A percentile compares a stretch with the other conserved stretches of the same genome.
Evolutionary conservation across 257 asterid genomes (phyloP).

Genomic region (Capsicum baccatum): DNA sequence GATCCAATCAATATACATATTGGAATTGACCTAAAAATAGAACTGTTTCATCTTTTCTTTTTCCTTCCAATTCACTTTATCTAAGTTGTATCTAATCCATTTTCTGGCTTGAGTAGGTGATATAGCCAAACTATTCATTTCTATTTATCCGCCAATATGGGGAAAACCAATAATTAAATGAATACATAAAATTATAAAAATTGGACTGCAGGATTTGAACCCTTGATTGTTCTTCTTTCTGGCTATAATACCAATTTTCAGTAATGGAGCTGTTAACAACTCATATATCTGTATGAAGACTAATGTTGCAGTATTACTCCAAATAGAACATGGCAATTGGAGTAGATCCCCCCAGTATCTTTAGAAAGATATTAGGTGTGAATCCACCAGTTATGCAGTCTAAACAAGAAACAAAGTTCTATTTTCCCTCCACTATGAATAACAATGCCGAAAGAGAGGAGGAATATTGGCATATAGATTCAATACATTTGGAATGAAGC

Average conservation of each 20-base stretch:
- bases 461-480: background rate
- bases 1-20: background rate
- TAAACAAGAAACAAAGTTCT: constrained; percentile 3
- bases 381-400: background rate
- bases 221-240: background rate
- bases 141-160: background rate
- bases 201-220: background rate
- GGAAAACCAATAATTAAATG: background rate
- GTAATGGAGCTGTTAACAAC: background rate
- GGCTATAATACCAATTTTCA: constrained; percentile 13
- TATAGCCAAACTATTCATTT: background rate
- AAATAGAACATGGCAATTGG: constrained; percentile 19
- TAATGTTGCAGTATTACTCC: background rate
- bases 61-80: constrained; percentile 8
- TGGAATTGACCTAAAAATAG: constrained; percentile 15
- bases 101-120: constrained; percentile 19
- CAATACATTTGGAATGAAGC: background rate
- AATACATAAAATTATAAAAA: background rate
- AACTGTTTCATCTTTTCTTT: background rate
- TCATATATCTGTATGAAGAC: background rate
- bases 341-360: constrained; percentile 9
- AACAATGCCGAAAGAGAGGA: background rate
- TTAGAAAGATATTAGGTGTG: background rate
- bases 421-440: background rate
- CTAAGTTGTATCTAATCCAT: constrained; percentile 1